Evolutionary conservation across 2,329 filamentous ascomycete genomes (phyloP).

Genomic region (Pyrenophora teres): DNA sequence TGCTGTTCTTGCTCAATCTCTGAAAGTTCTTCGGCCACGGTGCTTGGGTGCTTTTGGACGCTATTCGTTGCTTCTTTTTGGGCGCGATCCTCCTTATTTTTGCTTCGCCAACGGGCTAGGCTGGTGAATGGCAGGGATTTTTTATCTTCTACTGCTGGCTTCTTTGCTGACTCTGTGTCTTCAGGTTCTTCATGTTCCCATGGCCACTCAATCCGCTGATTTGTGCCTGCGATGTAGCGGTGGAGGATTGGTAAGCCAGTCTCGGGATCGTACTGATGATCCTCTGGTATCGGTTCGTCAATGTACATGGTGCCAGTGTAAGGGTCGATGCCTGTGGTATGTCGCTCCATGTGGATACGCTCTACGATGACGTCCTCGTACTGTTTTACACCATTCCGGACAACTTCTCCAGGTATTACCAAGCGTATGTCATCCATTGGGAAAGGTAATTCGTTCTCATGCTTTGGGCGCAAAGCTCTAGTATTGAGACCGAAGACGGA

Average conservation of each 20-base stretch:
- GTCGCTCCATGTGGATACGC: slow-evolving; percentile 36
- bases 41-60: slow-evolving; percentile 2
- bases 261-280: slow-evolving; percentile 38
- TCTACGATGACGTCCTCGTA: slow-evolving; percentile 61
- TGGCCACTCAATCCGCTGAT: slow-evolving; percentile 38
- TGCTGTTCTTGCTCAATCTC: slow-evolving; percentile 20
- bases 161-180: slow-evolving; percentile 7
- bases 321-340: slow-evolving; percentile 39
- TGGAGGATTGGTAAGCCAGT: slow-evolving; percentile 39
- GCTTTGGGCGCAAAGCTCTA: slow-evolving; percentile 48
- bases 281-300: slow-evolving; percentile 28
- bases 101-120: slow-evolving; percentile 23
- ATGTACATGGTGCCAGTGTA: slow-evolving; percentile 38
- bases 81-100: slow-evolving; percentile 5
- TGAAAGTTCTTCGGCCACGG: slow-evolving; percentile 2
- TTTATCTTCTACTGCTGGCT: slow-evolving; percentile 15
- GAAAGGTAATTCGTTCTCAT: slow-evolving; percentile 61
- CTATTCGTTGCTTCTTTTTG: slow-evolving; percentile 1
- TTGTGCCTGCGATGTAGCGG: slow-evolving; percentile 45
- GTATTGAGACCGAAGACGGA: slow-evolving; percentile 40
- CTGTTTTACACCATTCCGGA: slow-evolving; percentile 54
- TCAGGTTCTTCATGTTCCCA: slow-evolving; percentile 30
- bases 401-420: slow-evolving; percentile 69
- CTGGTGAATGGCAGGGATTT: slow-evolving; percentile 25
- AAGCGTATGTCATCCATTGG: slow-evolving; percentile 77